phyloP scores from a whole-genome alignment of 768 basidiomycete genomes.

The Epithele typhae region DNA sequence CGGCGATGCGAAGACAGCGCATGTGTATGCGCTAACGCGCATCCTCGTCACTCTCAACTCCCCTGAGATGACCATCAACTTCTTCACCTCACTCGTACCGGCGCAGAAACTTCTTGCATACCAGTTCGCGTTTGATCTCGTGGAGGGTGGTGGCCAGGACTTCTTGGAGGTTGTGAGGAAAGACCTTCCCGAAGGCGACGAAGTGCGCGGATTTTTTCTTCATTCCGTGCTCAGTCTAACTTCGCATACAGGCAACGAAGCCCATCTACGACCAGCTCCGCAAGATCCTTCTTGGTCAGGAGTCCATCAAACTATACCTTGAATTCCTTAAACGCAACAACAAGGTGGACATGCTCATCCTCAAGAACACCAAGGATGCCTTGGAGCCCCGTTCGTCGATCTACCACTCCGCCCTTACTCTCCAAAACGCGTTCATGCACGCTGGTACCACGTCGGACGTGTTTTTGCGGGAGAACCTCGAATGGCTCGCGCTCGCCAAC shows the following conservation, averaged over 20 bases:
- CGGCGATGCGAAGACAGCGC: constrained; percentile 66
- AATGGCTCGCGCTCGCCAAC: constrained; percentile 91
- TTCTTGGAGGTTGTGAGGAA: constrained; percentile 76
- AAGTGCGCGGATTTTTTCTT: constrained; percentile 43
- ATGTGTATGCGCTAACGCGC: constrained; percentile 80
- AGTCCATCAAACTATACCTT: constrained; percentile 88
- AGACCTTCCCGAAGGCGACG: constrained; percentile 63
- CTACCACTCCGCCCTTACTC: constrained; percentile 93
- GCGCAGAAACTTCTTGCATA: constrained; percentile 78
- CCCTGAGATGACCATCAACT: constrained; percentile 69
- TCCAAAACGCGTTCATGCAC: constrained; percentile 97
- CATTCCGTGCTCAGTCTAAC: neutral
- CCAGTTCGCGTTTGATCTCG: constrained; percentile 94
- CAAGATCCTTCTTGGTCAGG: constrained; percentile 84
- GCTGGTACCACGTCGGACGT: constrained; percentile 95
- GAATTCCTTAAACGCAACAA: constrained; percentile 96
- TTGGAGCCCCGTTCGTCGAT: constrained; percentile 94
- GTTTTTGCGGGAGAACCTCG: constrained; percentile 93
- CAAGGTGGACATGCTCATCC: constrained; percentile 84
- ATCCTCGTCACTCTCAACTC: constrained; percentile 86
- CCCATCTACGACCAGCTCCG: constrained; percentile 70
- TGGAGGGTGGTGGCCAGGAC: constrained; percentile 91
- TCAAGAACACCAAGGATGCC: constrained; percentile 91
- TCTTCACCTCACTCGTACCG: constrained; percentile 67
- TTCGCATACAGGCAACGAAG: constrained; percentile 45